Evolutionary conservation across 208 protist genomes (phyloP).

Genomic region (Histomonas meleagridis): DNA sequence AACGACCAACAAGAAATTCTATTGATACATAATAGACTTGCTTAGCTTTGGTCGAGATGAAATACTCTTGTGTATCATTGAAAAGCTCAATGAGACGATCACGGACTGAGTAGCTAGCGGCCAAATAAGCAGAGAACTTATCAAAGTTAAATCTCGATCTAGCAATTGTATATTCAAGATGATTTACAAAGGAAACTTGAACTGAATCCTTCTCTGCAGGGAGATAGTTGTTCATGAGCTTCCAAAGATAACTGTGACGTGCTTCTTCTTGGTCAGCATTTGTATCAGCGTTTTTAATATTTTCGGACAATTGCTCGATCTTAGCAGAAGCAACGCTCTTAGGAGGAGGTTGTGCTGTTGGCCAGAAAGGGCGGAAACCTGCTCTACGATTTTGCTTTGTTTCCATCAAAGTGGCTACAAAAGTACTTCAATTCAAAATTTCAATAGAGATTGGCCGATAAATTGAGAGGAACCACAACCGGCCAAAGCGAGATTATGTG

Average conservation of each 20-base stretch:
- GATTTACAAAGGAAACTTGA: constrained; percentile 47
- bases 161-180: constrained; percentile 52
- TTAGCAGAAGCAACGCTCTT: background rate
- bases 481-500: too few species aligned
- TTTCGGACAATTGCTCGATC: background rate
- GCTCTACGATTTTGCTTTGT: too few species aligned
- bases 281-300: background rate
- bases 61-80: constrained; percentile 55
- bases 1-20: constrained; percentile 52
- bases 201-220: background rate
- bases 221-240: background rate
- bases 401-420: too few species aligned
- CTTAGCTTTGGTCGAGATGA: constrained; percentile 46
- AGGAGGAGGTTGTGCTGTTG: background rate
- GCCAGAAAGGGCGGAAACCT: background rate
- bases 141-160: constrained; percentile 46
- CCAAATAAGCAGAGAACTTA: constrained; percentile 42
- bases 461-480: too few species aligned
- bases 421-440: too few species aligned
- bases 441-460: too few species aligned
- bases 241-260: background rate
- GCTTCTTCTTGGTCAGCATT: background rate
- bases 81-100: constrained; percentile 53
- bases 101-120: constrained; percentile 44
- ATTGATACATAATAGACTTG: constrained; percentile 54